Conservation (phyloP, 345 rosid genomes). For the Anastatica hierochuntica region DNA sequence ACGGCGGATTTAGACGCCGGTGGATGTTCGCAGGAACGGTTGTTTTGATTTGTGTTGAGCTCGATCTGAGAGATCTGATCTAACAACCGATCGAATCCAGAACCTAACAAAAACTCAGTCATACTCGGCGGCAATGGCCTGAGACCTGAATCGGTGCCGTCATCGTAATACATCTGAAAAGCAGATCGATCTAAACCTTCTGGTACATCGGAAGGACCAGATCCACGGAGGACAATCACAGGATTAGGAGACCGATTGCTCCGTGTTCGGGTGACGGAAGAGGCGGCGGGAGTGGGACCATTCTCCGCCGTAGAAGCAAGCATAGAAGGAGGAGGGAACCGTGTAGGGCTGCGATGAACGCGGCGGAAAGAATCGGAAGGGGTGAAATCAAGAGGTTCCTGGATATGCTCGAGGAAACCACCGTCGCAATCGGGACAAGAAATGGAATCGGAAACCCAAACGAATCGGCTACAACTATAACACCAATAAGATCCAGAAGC, state of each 20-base stretch:
- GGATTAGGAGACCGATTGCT: conserved; percentile 70
- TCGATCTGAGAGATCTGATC: conserved; percentile 82
- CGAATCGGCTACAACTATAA: conserved; percentile 63
- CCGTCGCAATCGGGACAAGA: conserved; percentile 72
- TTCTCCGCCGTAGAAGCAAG: background rate
- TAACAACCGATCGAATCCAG: conserved; percentile 71
- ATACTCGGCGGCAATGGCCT: conserved; percentile 70
- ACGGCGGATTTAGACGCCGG: conserved; percentile 88
- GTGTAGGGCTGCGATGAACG: conserved; percentile 26
- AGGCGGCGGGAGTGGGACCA: background rate
- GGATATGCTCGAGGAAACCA: conserved; percentile 71
- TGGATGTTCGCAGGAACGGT: conserved; percentile 45
- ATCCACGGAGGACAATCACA: conserved; percentile 67
- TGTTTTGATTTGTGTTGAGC: conserved; percentile 43
- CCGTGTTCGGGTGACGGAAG: background rate
- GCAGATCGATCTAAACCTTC: conserved; percentile 29
- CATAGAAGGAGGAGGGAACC: conserved; percentile 19
- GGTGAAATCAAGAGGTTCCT: conserved; percentile 28
- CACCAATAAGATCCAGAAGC: conserved; percentile 80
- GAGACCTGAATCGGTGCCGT: conserved; percentile 75
- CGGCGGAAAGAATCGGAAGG: conserved; percentile 22
- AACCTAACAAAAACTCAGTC: conserved; percentile 79
- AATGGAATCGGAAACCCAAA: conserved; percentile 36
- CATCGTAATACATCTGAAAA: conserved; percentile 74
- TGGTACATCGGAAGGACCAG: conserved; percentile 23